Evolutionary conservation across 2,329 filamentous ascomycete genomes (phyloP), one percentile per base, ranked within the genome.

Genomic region (Scedosporium minutisporum): DNA sequence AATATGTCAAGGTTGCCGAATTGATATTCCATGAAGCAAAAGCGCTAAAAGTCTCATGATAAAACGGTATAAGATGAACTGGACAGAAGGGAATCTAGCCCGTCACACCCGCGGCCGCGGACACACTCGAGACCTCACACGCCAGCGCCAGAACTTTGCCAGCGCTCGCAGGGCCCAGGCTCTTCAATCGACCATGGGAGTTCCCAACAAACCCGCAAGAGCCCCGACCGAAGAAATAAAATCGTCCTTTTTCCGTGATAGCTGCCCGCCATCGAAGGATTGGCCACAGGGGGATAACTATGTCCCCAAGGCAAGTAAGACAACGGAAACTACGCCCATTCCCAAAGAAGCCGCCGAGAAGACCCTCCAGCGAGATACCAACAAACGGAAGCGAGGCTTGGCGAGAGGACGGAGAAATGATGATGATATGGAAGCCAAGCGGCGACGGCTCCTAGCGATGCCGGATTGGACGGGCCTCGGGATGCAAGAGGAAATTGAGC

Each of bases 71-170:
- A 66, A 38, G 51, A 78, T 78, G 76, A 78, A 78, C 65, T 77
- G 77, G 75, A 77, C 72, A 2, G 74, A 74, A 64, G 74, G 75
- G 9, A 65, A 69, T 41, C 71, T 76, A 23, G 69, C 74, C 53
- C 74, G 76, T 7, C 71, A 77, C 63, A 70, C 72, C 27, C 70
- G 70, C 42, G 69, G 70, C 6, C 74, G 69, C 59, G 68, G 70
- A 14, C 73, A 67, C 68, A 72, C 72, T 21, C 65, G 69, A 29
- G 73, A 76, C 46, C 63, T 66, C 18, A 68, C 70, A 21, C 73
- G 71, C 16, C 76, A 78, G 65, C 74, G 71, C 55, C 65, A 73
- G 61, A 72, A 74, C 61, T 78, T 78, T 65, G 75, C 75, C 18
- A 74, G 71, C 62, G 70, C 69, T 4, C 73, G 73, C 10, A 65